Evolutionary conservation across 352 stramenopile genomes (phyloP).

Genomic region (Phytophthora foliorum): DNA sequence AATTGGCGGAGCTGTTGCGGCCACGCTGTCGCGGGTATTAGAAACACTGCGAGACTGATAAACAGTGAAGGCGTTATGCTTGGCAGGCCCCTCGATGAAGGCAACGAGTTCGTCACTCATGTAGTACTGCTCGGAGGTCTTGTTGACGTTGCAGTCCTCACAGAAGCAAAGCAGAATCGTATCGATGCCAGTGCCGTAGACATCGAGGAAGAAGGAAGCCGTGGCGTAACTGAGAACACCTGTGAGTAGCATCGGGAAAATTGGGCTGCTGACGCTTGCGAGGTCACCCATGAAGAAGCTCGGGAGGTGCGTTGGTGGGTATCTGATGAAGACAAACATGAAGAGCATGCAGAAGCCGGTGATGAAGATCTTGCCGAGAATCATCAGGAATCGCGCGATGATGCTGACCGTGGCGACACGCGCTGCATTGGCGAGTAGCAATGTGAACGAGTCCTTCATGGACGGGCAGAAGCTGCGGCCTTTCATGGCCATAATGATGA

Average conservation of each 20-base stretch:
- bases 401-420: conserved; percentile 90
- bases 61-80: conserved; percentile 77
- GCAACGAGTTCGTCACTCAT: conserved; percentile 87
- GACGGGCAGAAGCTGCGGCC: conserved; percentile 87
- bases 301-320: conserved; percentile 59
- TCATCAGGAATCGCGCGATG: conserved; percentile 86
- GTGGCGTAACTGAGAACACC: conserved; percentile 77
- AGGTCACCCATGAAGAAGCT: conserved; percentile 85
- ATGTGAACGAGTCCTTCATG: conserved; percentile 95
- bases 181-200: conserved; percentile 88
- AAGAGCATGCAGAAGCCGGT: conserved; percentile 80
- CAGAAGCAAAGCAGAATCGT: conserved; percentile 91
- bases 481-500: conserved; percentile 92
- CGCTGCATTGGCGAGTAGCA: conserved; percentile 96
- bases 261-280: conserved; percentile 67
- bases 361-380: conserved; percentile 92
- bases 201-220: conserved; percentile 82
- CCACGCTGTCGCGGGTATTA: conserved; percentile 25
- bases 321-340: conserved; percentile 85
- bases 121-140: conserved; percentile 80
- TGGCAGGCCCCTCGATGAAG: conserved; percentile 81
- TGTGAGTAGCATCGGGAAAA: conserved; percentile 85
- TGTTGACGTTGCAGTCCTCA: conserved; percentile 88
- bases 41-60: conserved; percentile 52
- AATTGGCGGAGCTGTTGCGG: conserved; percentile 43